These are phyloP conservation scores for Tuber umbilicatum DNA, from an alignment of 495 filamentous ascomycete species.

Conservation along the genomic window DNA sequence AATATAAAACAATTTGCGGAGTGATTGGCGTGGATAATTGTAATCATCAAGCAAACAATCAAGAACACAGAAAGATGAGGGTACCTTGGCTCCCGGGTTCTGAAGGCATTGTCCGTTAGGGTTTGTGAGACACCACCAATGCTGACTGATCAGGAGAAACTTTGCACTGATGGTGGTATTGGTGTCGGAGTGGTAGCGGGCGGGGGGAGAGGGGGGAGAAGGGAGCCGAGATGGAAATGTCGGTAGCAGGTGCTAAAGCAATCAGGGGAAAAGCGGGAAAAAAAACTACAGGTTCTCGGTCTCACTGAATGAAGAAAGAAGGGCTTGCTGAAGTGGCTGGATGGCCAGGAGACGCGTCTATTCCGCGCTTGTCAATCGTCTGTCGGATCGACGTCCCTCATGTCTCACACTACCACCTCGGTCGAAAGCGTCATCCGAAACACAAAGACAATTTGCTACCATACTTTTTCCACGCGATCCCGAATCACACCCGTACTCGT, in stretches of 20 bases:
- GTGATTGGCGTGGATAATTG: neutral
- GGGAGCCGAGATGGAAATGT: neutral
- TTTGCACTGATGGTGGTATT: neutral
- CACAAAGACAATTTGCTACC: neutral
- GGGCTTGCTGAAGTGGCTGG: neutral
- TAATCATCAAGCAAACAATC: neutral
- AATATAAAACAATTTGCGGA: neutral
- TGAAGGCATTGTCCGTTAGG: constrained; percentile 19
- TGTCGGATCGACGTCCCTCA: neutral
- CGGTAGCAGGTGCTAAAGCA: neutral
- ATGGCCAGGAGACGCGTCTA: neutral
- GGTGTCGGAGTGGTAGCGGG: neutral
- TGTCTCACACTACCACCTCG: neutral
- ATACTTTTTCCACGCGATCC: neutral
- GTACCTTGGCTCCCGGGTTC: constrained; percentile 24
- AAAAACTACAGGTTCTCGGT: neutral
- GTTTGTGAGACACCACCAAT: neutral
- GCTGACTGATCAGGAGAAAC: neutral
- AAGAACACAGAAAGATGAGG: constrained; percentile 9
- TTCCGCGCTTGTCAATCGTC: neutral
- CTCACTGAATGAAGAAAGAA: neutral
- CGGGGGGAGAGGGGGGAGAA: neutral
- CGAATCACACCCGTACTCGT: neutral
- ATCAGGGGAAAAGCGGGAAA: neutral
- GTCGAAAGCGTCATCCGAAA: neutral